Evolutionary conservation across 805 yeast species (phyloP).

Genomic region (Ogataea degrootiae): DNA sequence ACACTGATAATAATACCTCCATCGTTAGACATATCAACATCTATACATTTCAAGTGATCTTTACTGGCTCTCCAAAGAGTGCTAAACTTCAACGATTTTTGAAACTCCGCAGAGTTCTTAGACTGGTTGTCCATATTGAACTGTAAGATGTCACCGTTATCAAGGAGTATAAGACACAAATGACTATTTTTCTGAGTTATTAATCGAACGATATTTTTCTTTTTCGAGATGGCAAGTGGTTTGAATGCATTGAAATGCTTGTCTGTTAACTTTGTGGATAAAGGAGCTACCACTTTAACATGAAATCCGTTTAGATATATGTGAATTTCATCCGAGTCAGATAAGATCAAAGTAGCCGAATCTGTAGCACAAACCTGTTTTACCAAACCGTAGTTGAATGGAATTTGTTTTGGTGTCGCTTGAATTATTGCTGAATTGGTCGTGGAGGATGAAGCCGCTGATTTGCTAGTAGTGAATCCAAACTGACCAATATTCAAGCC

Average conservation of each 20-base stretch:
- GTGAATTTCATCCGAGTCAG: conserved; percentile 55
- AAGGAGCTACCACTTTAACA: conserved; percentile 38
- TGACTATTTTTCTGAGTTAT: conserved; percentile 35
- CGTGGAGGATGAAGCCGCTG: conserved; percentile 15
- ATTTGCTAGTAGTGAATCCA: conserved; percentile 40
- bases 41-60: conserved; percentile 51
- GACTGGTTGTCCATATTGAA: conserved; percentile 27
- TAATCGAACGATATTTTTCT: conserved; percentile 29
- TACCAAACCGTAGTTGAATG: conserved; percentile 44
- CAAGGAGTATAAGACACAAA: conserved; percentile 45
- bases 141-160: conserved; percentile 54
- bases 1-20: conserved; percentile 71
- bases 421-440: conserved; percentile 14
- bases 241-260: conserved; percentile 49
- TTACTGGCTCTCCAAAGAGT: conserved; percentile 63
- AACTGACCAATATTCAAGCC: conserved; percentile 81
- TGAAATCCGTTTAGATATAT: conserved; percentile 56
- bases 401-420: conserved; percentile 22
- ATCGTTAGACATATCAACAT: conserved; percentile 62
- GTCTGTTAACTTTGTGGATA: conserved; percentile 30
- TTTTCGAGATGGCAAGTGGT: conserved; percentile 46
- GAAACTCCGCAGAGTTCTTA: conserved; percentile 31
- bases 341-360: conserved; percentile 60
- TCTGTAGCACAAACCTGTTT: conserved; percentile 62
- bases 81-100: conserved; percentile 40